phyloP scores from a whole-genome alignment of 2,329 filamentous ascomycete species.

The Aspergillus nomiae region DNA sequence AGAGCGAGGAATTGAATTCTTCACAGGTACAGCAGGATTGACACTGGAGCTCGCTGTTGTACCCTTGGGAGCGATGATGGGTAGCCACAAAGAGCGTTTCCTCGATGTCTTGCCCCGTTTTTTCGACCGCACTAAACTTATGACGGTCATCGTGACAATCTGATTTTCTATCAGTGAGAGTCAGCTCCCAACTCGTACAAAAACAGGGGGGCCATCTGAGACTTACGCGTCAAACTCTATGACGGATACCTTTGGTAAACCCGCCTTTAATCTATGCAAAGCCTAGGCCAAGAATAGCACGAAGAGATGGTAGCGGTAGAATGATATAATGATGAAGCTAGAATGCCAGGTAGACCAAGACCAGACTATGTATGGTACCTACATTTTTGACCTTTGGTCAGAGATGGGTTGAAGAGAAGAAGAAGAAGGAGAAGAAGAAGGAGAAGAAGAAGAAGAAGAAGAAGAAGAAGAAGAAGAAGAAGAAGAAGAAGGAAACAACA shows the following conservation, averaged over 20 bases:
- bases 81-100: constrained; percentile 42
- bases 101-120: constrained; percentile 38
- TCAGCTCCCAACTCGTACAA: not conserved
- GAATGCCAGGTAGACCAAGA: not conserved
- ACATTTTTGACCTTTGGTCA: not conserved
- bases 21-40: constrained; percentile 27
- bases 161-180: not conserved
- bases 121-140: constrained; percentile 40
- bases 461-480: not conserved
- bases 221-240: not conserved
- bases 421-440: not conserved
- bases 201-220: not conserved
- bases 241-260: not conserved
- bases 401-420: not conserved
- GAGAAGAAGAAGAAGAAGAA: not conserved
- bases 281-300: not conserved
- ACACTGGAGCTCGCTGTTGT: constrained; percentile 26
- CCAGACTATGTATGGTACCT: not conserved
- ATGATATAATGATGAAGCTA: not conserved
- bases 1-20: constrained; percentile 36
- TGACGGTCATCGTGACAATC: constrained; percentile 34
- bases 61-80: constrained; percentile 50
- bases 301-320: not conserved
- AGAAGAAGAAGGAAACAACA: not conserved
- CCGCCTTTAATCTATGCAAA: not conserved